These are phyloP conservation scores for Knoxia roxburghii DNA, from an alignment of 257 asterid species.

Conservation along the genomic window DNA sequence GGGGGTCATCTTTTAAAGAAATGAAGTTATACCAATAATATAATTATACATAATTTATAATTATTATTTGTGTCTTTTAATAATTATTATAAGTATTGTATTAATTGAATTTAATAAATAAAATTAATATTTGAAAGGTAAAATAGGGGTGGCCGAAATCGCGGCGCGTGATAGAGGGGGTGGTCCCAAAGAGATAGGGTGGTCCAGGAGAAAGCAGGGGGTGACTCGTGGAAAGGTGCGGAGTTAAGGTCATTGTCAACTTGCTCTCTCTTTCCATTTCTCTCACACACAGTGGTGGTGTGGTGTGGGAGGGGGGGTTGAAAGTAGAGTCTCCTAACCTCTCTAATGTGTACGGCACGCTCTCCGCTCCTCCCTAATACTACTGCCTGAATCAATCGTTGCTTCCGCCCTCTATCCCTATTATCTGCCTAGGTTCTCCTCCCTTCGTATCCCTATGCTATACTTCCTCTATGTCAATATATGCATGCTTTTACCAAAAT, in stretches of 20 bases:
- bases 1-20: too few relatives aligned
- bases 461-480: too few relatives aligned
- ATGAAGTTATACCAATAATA: too few relatives aligned
- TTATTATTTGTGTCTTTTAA: too few relatives aligned
- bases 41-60: too few relatives aligned
- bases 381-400: too few relatives aligned
- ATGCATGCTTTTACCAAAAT: too few relatives aligned
- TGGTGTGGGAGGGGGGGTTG: neutral
- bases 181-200: conserved; percentile 14
- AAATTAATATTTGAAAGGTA: too few relatives aligned
- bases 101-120: too few relatives aligned
- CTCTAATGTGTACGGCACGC: neutral
- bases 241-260: conserved; percentile 8
- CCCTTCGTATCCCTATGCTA: neutral
- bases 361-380: neutral
- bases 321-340: neutral
- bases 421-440: conserved; percentile 6
- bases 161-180: conserved; percentile 23
- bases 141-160: neutral
- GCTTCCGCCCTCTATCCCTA: conserved; percentile 9
- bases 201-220: conserved; percentile 15
- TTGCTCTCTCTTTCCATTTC: neutral
- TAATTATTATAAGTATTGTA: too few relatives aligned
- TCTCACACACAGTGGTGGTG: too few relatives aligned
- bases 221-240: conserved; percentile 25